These are phyloP conservation scores for Rhipidocladum racemiflorum DNA, from an alignment of 176 grass and related monocot species.

Conservation along the genomic window DNA sequence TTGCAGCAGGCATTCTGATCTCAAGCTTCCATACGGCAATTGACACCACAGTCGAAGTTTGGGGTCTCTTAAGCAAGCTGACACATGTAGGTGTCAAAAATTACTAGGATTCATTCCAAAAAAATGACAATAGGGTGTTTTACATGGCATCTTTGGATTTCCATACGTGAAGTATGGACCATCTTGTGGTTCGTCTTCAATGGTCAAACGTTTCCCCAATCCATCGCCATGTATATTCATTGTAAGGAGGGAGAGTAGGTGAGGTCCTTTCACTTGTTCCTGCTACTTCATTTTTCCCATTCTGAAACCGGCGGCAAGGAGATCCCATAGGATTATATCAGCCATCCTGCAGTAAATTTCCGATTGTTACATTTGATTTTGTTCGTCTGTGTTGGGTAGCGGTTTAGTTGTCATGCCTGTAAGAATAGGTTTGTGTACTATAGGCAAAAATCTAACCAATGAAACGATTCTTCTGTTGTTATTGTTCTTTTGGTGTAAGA, in stretches of 20 bases:
- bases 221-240: conserved; percentile 21
- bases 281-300: background rate
- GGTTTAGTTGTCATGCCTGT: conserved; percentile 32
- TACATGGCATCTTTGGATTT: conserved; percentile 23
- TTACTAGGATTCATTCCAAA: background rate
- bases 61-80: conserved; percentile 12
- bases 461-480: conserved; percentile 22
- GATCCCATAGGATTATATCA: background rate
- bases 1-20: background rate
- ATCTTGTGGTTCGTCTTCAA: conserved; percentile 5
- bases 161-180: conserved; percentile 2
- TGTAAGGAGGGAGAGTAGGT: conserved; percentile 38
- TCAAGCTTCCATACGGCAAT: conserved; percentile 3
- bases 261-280: background rate
- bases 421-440: conserved; percentile 28
- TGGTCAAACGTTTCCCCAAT: background rate
- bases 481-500: background rate
- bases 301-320: conserved; percentile 27
- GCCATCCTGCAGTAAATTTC: conserved; percentile 10
- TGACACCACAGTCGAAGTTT: background rate
- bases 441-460: conserved; percentile 29
- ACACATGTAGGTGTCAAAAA: background rate
- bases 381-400: conserved; percentile 21
- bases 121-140: conserved; percentile 15
- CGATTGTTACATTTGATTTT: conserved; percentile 19